Conservation (phyloP, 495 filamentous ascomycete species). For the Usnea hakonensis region DNA sequence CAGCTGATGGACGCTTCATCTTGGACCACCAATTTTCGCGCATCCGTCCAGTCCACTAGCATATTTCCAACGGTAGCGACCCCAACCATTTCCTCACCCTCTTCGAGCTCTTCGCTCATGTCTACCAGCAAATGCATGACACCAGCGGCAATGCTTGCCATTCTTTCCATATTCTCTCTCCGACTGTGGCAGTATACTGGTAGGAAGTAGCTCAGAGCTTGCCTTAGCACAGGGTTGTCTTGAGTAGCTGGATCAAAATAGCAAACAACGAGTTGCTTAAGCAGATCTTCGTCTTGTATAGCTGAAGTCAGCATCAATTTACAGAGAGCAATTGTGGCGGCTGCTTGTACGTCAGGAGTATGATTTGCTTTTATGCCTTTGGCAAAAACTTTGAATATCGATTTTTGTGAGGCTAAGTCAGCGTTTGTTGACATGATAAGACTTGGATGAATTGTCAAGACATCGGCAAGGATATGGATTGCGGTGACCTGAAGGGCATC, state of each 20-base stretch:
- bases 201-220: conserved; percentile 89
- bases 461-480: conserved; percentile 87
- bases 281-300: conserved; percentile 57
- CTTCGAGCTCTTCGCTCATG: conserved; percentile 51
- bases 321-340: conserved; percentile 70
- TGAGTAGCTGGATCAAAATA: conserved; percentile 87
- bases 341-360: conserved; percentile 66
- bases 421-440: conserved; percentile 49
- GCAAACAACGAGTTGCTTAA: conserved; percentile 71
- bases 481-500: conserved; percentile 81
- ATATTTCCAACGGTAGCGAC: conserved; percentile 67
- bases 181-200: conserved; percentile 88
- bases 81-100: conserved; percentile 74
- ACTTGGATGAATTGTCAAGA: conserved; percentile 77
- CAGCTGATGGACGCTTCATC: conserved; percentile 46
- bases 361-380: conserved; percentile 65
- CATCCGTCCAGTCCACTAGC: conserved; percentile 93
- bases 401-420: conserved; percentile 43
- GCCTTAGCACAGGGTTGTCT: conserved; percentile 77
- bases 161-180: conserved; percentile 67
- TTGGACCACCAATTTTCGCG: conserved; percentile 71
- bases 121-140: conserved; percentile 56
- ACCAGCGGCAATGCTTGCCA: conserved; percentile 61
- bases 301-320: conserved; percentile 72
- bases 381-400: conserved; percentile 68